A percentile compares a stretch with the other conserved stretches of the same genome.
phyloP scores from a whole-genome alignment of 1,284 basidiomycete species.

The Ceratobasidium sp. region DNA sequence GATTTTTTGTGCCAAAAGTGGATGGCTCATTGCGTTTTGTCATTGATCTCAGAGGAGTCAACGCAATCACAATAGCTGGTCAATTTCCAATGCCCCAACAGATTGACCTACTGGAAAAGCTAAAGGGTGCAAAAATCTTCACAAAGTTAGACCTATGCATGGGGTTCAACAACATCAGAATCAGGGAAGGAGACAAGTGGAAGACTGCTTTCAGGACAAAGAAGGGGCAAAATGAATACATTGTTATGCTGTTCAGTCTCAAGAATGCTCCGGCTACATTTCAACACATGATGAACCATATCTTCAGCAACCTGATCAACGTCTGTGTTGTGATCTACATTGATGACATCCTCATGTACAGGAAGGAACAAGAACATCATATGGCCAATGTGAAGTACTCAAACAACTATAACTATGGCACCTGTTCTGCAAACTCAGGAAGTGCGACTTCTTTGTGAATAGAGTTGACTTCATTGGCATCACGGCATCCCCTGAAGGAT shows the following conservation, averaged over 20 bases:
- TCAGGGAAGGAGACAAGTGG: neutral
- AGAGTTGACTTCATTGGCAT: too few relatives aligned
- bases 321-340: neutral
- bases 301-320: neutral
- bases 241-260: neutral
- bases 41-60: too few relatives aligned
- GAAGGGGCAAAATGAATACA: neutral
- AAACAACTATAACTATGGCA: too few relatives aligned
- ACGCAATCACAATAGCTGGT: slow-evolving; percentile 10
- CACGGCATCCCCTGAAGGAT: too few relatives aligned
- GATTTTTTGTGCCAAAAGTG: slow-evolving; percentile 18
- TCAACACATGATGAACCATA: neutral
- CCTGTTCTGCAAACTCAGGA: too few relatives aligned
- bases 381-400: too few relatives aligned
- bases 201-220: too few relatives aligned
- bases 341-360: neutral
- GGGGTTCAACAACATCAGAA: neutral
- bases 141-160: neutral
- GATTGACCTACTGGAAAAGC: neutral
- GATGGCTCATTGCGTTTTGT: neutral
- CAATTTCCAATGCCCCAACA: slow-evolving; percentile 16
- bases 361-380: neutral
- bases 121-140: too few relatives aligned
- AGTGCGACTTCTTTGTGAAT: too few relatives aligned
- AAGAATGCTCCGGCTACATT: neutral